These are phyloP conservation scores for Colletotrichum sidae DNA, from an alignment of 2,329 filamentous ascomycete species.

Conservation along the genomic window DNA sequence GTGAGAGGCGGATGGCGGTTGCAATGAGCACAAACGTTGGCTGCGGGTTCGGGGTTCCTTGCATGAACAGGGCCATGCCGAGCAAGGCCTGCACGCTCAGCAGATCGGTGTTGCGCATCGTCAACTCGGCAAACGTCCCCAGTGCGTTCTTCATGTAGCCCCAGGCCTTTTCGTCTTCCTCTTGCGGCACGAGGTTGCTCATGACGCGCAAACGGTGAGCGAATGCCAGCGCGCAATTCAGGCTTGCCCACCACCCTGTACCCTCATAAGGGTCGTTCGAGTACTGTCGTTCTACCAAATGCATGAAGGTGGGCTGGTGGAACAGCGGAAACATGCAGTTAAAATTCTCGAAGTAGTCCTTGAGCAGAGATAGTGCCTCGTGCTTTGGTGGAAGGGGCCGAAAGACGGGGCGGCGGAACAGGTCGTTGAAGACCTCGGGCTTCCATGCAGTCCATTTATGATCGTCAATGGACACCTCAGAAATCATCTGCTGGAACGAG, in stretches of 20 bases:
- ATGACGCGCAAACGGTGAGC: constrained; percentile 92
- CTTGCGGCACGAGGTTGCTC: constrained; percentile 90
- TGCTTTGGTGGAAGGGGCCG: constrained; percentile 84
- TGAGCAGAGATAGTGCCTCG: constrained; percentile 88
- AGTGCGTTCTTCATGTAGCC: constrained; percentile 96
- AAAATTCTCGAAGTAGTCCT: constrained; percentile 98
- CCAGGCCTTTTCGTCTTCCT: constrained; percentile 96
- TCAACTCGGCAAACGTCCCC: constrained; percentile 90
- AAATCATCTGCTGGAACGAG: constrained; percentile 95
- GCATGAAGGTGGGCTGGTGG: constrained; percentile 98
- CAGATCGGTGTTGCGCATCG: constrained; percentile 95
- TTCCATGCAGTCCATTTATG: constrained; percentile 99
- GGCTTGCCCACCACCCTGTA: constrained; percentile 97
- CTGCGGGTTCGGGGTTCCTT: constrained; percentile 96
- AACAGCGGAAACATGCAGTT: constrained; percentile 99
- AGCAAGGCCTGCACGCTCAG: constrained; percentile 93
- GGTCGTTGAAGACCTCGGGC: constrained; percentile 93
- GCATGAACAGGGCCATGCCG: constrained; percentile 93
- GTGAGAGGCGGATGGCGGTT: constrained; percentile 88
- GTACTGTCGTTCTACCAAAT: constrained; percentile 94
- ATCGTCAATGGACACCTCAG: constrained; percentile 88
- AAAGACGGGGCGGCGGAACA: constrained; percentile 89
- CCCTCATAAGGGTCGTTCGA: constrained; percentile 92
- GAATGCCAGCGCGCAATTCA: constrained; percentile 95
- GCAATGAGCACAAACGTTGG: constrained; percentile 92